Evolutionary conservation across 192 early-diverging fungal genomes (phyloP).

Genomic region (Hyaloraphidium curvatum): DNA sequence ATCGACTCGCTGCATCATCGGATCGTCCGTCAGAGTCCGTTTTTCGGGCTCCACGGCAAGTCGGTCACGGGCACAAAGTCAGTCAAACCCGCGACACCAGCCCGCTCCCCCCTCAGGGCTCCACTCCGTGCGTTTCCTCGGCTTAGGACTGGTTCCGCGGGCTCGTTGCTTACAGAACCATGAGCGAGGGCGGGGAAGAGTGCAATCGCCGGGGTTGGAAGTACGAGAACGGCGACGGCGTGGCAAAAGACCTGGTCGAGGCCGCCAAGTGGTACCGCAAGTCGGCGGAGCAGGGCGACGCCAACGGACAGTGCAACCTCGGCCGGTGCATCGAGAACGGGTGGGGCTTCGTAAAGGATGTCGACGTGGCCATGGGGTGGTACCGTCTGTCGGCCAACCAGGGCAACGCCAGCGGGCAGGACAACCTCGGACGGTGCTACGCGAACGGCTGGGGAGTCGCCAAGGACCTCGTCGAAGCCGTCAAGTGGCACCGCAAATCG

Average conservation of each 20-base stretch:
- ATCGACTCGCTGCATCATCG: no score
- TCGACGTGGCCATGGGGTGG: constrained; percentile 48
- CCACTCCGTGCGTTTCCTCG: no score
- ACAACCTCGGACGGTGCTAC: constrained; percentile 64
- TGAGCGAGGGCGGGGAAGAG: no score
- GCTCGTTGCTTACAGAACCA: no score
- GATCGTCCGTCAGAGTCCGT: no score
- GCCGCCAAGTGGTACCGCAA: constrained; percentile 7
- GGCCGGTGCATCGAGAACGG: constrained; percentile 65
- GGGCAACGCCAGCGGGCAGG: constrained; percentile 34
- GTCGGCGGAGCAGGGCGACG: constrained; percentile 7
- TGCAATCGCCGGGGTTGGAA: no score
- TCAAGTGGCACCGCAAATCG: constrained; percentile 33
- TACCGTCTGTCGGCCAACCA: constrained; percentile 39
- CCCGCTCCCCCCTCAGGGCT: no score
- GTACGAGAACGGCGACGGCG: constrained; percentile 24
- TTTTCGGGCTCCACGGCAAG: no score
- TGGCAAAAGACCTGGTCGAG: constrained; percentile 1
- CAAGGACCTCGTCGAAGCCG: constrained; percentile 21
- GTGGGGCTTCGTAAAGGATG: constrained; percentile 43
- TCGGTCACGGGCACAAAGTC: no score
- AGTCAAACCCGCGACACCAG: no score
- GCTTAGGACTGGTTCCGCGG: no score
- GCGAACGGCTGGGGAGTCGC: constrained; percentile 63
- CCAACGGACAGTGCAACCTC: constrained; percentile 33